A percentile compares a stretch with the other conserved stretches of the same genome.
phyloP scores from a whole-genome alignment of 805 yeast species.

The Nakazawaea ernobii region DNA sequence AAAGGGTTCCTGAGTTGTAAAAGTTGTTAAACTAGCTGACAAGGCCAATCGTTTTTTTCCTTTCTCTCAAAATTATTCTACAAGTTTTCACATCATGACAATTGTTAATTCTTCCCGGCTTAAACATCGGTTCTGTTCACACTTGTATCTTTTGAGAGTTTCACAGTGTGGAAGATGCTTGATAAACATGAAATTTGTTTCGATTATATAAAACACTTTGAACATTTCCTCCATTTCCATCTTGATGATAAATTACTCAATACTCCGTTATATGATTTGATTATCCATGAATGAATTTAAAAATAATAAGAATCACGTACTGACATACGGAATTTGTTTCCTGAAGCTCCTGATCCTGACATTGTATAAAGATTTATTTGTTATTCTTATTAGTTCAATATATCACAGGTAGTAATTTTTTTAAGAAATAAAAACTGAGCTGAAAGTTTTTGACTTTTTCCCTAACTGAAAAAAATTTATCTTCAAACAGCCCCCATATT shows the following conservation, averaged over 20 bases:
- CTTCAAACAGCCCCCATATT: neutral
- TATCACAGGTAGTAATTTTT: neutral
- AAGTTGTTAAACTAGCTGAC: too few relatives aligned
- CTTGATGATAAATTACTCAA: too few relatives aligned
- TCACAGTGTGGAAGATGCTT: too few relatives aligned
- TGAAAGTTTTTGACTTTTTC: neutral
- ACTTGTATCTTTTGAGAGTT: too few relatives aligned
- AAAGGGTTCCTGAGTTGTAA: neutral
- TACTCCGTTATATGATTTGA: too few relatives aligned
- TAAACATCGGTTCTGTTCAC: too few relatives aligned
- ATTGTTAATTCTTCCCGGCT: too few relatives aligned
- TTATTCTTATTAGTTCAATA: constrained; percentile 6
- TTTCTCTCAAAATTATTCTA: neutral
- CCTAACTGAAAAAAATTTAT: neutral
- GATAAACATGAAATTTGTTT: too few relatives aligned
- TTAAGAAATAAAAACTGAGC: neutral
- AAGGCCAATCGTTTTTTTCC: too few relatives aligned
- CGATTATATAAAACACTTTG: too few relatives aligned
- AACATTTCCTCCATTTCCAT: too few relatives aligned
- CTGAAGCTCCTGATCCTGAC: constrained; percentile 96
- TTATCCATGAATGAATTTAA: too few relatives aligned
- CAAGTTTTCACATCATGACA: neutral
- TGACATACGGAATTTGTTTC: constrained; percentile 99
- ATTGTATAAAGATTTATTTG: constrained; percentile 37
- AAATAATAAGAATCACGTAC: constrained; percentile 47